phyloP scores from a whole-genome alignment of 2,329 filamentous ascomycete species.

The Gliomastix tumulicola region DNA sequence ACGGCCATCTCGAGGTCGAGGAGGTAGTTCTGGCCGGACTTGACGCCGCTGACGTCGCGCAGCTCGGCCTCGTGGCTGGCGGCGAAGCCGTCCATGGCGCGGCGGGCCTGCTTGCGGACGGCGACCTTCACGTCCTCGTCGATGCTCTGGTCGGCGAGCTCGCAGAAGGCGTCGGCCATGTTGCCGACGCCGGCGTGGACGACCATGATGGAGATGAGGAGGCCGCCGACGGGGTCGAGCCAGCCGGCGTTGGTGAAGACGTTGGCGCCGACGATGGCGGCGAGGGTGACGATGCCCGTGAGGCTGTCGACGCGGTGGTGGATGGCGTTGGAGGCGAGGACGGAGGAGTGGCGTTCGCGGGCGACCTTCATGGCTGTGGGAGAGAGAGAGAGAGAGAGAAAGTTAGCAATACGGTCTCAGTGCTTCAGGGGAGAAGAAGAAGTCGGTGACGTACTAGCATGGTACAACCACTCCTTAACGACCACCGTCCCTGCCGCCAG shows the following conservation, averaged over 20 bases:
- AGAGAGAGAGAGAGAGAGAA: background rate
- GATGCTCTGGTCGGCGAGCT: conserved; percentile 85
- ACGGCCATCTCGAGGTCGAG: conserved; percentile 84
- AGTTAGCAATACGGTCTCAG: background rate
- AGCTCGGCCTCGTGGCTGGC: conserved; percentile 59
- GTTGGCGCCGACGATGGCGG: conserved; percentile 85
- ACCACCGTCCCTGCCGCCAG: conserved; percentile 82
- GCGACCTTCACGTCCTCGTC: conserved; percentile 75
- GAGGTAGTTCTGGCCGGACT: conserved; percentile 93
- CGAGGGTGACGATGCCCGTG: conserved; percentile 86
- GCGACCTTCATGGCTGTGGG: conserved; percentile 85
- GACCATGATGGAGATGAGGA: conserved; percentile 90
- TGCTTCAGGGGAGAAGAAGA: background rate
- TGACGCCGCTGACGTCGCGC: conserved; percentile 78
- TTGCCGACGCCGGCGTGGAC: conserved; percentile 86
- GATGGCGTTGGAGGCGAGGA: conserved; percentile 90
- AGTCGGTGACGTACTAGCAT: conserved; percentile 69
- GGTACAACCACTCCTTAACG: conserved; percentile 95
- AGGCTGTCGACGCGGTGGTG: conserved; percentile 95
- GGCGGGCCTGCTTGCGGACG: conserved; percentile 58
- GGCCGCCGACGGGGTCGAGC: conserved; percentile 89
- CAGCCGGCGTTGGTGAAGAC: conserved; percentile 78
- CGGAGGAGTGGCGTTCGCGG: conserved; percentile 86
- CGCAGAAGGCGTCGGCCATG: conserved; percentile 72
- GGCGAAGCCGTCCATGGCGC: conserved; percentile 47